Percentiles rank a stretch among this genome's conserved stretches.
Conservation (phyloP, 108 stramenopile genomes). For the Conticribra weissflogii region DNA sequence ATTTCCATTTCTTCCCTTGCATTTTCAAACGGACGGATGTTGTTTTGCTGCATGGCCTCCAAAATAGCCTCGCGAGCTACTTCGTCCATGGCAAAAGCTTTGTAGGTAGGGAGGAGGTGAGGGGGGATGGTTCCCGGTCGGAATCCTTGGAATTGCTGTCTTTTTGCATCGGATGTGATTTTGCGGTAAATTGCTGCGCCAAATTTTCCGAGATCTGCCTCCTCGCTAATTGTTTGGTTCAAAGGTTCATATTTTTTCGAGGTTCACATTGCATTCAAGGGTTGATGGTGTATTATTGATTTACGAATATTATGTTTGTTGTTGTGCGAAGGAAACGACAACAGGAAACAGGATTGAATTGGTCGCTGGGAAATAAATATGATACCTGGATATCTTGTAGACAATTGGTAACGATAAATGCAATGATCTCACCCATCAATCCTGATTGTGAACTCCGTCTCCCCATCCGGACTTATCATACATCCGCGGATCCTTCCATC, state of each 20-base stretch:
- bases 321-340: slow-evolving; percentile 1
- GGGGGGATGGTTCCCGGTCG: slow-evolving; percentile 85
- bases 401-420: no score
- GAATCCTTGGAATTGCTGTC: slow-evolving; percentile 81
- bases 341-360: no score
- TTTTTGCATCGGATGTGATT: slow-evolving; percentile 70
- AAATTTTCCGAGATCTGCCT: slow-evolving; percentile 84
- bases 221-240: slow-evolving; percentile 22
- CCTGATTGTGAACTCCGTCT: slow-evolving; percentile 69
- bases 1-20: slow-evolving; percentile 60
- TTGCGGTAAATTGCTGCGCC: slow-evolving; percentile 76
- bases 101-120: slow-evolving; percentile 76
- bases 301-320: no score
- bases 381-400: no score
- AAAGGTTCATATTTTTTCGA: not conserved
- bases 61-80: slow-evolving; percentile 77
- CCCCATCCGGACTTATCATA: slow-evolving; percentile 50
- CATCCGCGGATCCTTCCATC: slow-evolving; percentile 71
- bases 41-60: slow-evolving; percentile 86
- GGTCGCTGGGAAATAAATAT: no score
- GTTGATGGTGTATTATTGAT: no score
- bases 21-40: slow-evolving; percentile 79
- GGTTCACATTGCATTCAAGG: not conserved
- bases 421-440: slow-evolving; percentile 64
- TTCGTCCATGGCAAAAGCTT: slow-evolving; percentile 85